Evolutionary conservation across 2,329 filamentous ascomycete genomes (phyloP).

Genomic region (Didymosphaeria variabile): DNA sequence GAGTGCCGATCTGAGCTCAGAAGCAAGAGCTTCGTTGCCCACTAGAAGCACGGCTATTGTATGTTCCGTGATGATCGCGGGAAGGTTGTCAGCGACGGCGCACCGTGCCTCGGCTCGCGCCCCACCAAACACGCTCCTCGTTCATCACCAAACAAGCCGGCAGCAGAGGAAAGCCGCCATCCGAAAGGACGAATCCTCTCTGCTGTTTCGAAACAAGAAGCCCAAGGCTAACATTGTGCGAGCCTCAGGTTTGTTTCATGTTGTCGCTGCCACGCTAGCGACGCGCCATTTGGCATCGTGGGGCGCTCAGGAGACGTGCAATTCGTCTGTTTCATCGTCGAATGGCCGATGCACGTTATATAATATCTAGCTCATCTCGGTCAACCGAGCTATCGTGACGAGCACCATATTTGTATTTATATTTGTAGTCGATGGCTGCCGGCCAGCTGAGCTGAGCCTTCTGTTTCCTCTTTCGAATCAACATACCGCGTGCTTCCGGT

Average conservation of each 20-base stretch:
- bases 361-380: neutral
- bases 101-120: neutral
- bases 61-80: neutral
- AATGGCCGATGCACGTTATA: slow-evolving; percentile 1
- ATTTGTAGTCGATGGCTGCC: neutral
- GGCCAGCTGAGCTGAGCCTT: slow-evolving; percentile 9
- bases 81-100: neutral
- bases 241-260: slow-evolving; percentile 6
- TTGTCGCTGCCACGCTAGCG: neutral
- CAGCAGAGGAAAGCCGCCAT: neutral
- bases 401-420: neutral
- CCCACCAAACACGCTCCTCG: neutral
- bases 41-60: neutral
- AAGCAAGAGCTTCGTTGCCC: neutral
- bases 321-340: slow-evolving; percentile 4
- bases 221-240: neutral
- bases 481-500: neutral
- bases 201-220: neutral
- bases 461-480: neutral
- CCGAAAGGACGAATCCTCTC: neutral
- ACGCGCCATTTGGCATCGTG: neutral
- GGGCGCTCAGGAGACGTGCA: slow-evolving; percentile 1
- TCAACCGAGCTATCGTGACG: neutral
- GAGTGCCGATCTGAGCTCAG: neutral
- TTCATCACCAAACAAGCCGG: neutral